phyloP scores from a whole-genome alignment of 31 red algal species.

The Odonthalia washingtoniensis region DNA sequence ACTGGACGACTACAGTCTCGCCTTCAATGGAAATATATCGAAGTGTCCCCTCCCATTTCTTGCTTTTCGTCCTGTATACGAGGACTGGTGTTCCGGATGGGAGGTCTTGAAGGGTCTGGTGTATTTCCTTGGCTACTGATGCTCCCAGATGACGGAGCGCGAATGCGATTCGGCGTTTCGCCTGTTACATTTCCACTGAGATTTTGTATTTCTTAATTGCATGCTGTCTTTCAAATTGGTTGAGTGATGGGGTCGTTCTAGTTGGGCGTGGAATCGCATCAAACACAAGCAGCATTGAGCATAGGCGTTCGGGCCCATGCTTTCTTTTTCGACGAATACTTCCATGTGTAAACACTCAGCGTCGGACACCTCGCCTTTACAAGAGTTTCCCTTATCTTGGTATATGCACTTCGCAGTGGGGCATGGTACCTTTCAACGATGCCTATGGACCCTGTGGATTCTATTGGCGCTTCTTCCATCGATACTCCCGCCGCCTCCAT shows the following conservation, averaged over 20 bases:
- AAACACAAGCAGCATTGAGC: conserved; percentile 17
- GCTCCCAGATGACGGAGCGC: too few relatives aligned
- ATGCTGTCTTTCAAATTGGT: conserved; percentile 25
- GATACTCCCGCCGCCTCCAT: neutral
- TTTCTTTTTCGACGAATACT: too few relatives aligned
- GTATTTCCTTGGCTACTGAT: too few relatives aligned
- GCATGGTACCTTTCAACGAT: conserved; percentile 29
- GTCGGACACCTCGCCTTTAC: too few relatives aligned
- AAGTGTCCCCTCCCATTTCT: neutral
- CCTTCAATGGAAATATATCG: neutral
- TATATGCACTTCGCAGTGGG: neutral
- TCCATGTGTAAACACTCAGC: too few relatives aligned
- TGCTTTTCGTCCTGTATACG: neutral
- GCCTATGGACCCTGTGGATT: conserved; percentile 18
- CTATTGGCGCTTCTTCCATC: neutral
- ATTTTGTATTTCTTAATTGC: conserved; percentile 25
- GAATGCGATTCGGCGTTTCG: conserved; percentile 13
- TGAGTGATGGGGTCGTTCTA: neutral
- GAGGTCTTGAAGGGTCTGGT: too few relatives aligned
- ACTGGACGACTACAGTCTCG: neutral
- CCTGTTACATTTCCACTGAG: conserved; percentile 26
- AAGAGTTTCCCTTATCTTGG: too few relatives aligned
- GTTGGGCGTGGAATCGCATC: conserved; percentile 1
- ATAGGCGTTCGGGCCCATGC: conserved; percentile 48
- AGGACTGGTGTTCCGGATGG: too few relatives aligned